These are phyloP conservation scores for Globisporangium uncinulatum DNA, from an alignment of 352 stramenopile genomes.

Conservation along the genomic window DNA sequence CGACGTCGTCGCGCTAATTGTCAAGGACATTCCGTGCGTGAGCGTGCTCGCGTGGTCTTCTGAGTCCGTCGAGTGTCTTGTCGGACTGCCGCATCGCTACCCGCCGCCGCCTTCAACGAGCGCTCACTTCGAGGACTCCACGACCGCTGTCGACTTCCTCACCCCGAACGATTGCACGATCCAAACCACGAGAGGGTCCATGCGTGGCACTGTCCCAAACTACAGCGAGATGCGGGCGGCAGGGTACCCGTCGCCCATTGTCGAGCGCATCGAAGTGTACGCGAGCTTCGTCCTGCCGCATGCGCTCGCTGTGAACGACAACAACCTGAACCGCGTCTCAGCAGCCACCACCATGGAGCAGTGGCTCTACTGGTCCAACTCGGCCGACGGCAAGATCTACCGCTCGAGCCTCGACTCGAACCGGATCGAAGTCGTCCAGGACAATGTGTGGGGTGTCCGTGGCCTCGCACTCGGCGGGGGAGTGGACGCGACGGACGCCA, in stretches of 20 bases:
- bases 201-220: slow-evolving; percentile 37
- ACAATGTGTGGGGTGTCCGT: slow-evolving; percentile 42
- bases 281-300: slow-evolving; percentile 32
- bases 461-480: slow-evolving; percentile 26
- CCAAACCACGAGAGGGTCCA: slow-evolving; percentile 34
- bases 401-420: slow-evolving; percentile 40
- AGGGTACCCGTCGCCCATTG: slow-evolving; percentile 41
- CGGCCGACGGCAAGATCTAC: slow-evolving; percentile 56
- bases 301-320: slow-evolving; percentile 38
- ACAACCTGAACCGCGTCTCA: background rate
- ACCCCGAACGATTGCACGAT: slow-evolving; percentile 42
- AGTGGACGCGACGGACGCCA: background rate
- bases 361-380: slow-evolving; percentile 74
- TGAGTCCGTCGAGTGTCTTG: slow-evolving; percentile 49
- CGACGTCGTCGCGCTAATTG: slow-evolving; percentile 30
- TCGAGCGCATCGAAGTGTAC: slow-evolving; percentile 38
- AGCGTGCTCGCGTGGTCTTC: slow-evolving; percentile 38
- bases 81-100: slow-evolving; percentile 32
- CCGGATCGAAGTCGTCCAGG: slow-evolving; percentile 34
- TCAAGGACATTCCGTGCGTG: slow-evolving; percentile 34
- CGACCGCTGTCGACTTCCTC: slow-evolving; percentile 9
- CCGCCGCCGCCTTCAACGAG: slow-evolving; percentile 1
- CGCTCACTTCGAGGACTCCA: background rate
- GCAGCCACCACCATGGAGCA: slow-evolving; percentile 9
- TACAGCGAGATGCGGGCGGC: slow-evolving; percentile 46